These are phyloP conservation scores for Quercus wislizeni DNA, from an alignment of 306 rosid genomes.

Conservation along the genomic window DNA sequence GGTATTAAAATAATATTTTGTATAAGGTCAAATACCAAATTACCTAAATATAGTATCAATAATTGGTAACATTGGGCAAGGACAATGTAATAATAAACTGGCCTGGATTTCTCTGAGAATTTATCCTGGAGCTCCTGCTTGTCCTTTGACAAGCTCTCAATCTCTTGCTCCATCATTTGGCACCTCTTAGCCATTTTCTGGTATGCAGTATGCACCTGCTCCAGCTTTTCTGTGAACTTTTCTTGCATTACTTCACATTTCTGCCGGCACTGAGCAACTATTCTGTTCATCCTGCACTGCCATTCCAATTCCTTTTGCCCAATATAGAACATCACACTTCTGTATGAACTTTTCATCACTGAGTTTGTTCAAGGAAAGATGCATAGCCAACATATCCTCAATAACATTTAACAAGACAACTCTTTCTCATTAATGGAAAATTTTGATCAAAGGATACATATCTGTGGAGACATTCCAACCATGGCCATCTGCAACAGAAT, in stretches of 20 bases:
- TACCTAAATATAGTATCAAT: conserved; percentile 8
- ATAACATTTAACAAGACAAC: conserved; percentile 5
- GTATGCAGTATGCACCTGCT: conserved; percentile 85
- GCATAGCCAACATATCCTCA: conserved; percentile 2
- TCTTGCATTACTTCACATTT: conserved; percentile 94
- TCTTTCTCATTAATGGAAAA: conserved; percentile 14
- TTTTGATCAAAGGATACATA: conserved; percentile 70
- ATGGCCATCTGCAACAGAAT: conserved; percentile 81
- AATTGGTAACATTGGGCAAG: neutral
- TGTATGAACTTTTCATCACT: conserved; percentile 95
- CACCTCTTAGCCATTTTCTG: conserved; percentile 89
- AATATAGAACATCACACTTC: conserved; percentile 86
- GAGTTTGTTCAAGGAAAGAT: conserved; percentile 46
- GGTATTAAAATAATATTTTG: conserved; percentile 23
- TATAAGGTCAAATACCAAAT: conserved; percentile 10
- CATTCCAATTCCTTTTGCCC: conserved; percentile 95
- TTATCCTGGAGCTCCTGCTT: conserved; percentile 99
- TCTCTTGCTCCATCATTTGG: conserved; percentile 92
- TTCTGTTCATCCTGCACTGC: conserved; percentile 87
- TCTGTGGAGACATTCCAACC: conserved; percentile 93
- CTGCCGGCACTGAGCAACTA: conserved; percentile 84
- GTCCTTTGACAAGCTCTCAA: conserved; percentile 84
- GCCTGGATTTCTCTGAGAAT: conserved; percentile 95
- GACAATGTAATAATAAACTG: conserved; percentile 14
- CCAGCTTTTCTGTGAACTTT: conserved; percentile 83